A percentile compares a stretch with the other conserved stretches of the same genome.
Conservation (phyloP, 2,329 filamentous ascomycete genomes). For the Paraphaeosphaeria sporulosa region DNA sequence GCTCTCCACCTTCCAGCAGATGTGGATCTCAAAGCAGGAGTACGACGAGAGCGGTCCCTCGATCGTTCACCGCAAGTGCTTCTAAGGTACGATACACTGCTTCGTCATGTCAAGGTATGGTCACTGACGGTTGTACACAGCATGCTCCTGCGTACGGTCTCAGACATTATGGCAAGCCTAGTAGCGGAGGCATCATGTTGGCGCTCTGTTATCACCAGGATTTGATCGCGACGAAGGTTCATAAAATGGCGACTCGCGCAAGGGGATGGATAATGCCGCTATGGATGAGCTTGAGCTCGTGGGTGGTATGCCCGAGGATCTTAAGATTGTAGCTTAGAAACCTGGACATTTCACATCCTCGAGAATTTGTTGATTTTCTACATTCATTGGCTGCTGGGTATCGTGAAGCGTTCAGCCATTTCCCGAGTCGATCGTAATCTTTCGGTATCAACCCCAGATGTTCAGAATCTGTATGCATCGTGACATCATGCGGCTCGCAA, state of each 20-base stretch:
- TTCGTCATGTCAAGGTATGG: not conserved
- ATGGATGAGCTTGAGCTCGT: conserved; percentile 46
- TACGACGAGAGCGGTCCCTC: conserved; percentile 99
- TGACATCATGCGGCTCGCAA: not conserved
- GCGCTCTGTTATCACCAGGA: conserved; percentile 45
- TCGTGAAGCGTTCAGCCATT: not conserved
- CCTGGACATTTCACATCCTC: conserved; percentile 45
- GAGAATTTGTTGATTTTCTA: conserved; percentile 27
- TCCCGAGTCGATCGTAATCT: not conserved
- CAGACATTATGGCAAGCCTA: conserved; percentile 49
- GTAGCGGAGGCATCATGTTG: conserved; percentile 47
- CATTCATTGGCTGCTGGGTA: not conserved
- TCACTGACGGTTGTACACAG: conserved; percentile 30
- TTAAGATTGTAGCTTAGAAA: conserved; percentile 52
- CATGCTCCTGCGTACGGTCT: conserved; percentile 44
- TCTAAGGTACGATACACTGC: conserved; percentile 74
- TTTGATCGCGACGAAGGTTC: conserved; percentile 46
- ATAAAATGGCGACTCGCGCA: conserved; percentile 50
- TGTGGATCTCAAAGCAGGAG: conserved; percentile 99
- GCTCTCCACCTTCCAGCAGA: conserved; percentile 99
- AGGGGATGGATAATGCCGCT: conserved; percentile 48
- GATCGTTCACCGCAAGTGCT: conserved; percentile 99
- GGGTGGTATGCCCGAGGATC: conserved; percentile 41
- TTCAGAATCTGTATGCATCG: not conserved
- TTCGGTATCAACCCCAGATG: not conserved